Conservation (phyloP, 1,284 basidiomycete species). For the Moesziomyces globuligerus region DNA sequence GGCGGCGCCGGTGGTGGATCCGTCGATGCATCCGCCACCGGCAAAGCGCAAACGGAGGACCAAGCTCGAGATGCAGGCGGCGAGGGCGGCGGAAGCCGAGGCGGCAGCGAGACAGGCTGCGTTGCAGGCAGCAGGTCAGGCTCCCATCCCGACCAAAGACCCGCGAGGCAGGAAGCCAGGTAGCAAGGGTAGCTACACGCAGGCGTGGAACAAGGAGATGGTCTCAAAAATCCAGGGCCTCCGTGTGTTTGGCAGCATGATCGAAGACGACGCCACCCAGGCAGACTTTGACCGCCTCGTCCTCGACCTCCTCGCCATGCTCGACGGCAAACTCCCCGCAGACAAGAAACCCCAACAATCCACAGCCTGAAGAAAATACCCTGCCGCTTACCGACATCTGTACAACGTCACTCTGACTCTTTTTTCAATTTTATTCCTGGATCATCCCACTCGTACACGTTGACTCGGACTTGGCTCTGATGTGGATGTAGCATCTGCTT, state of each 20-base stretch:
- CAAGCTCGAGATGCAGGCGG: conserved; percentile 39
- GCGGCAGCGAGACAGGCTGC: conserved; percentile 23
- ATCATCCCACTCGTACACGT: no score
- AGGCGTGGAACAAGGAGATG: conserved; percentile 44
- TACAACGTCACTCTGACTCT: no score
- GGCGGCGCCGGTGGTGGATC: conserved; percentile 6
- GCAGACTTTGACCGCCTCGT: conserved; percentile 43
- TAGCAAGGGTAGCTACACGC: conserved; percentile 27
- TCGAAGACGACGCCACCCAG: conserved; percentile 46
- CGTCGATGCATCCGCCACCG: conserved; percentile 25
- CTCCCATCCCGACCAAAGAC: conserved; percentile 31
- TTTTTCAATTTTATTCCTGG: no score
- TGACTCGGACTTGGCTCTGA: no score
- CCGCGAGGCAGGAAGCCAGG: conserved; percentile 29
- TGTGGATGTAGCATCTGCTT: no score
- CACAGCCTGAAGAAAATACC: no score
- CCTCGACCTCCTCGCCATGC: conserved; percentile 32
- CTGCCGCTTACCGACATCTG: no score
- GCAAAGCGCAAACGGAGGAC: conserved; percentile 38
- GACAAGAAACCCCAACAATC: conserved; percentile 32
- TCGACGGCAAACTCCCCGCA: conserved; percentile 34
- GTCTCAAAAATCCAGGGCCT: conserved; percentile 37
- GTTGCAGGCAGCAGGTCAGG: conserved; percentile 29
- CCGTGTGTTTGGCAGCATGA: conserved; percentile 45
- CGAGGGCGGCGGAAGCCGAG: conserved; percentile 25